A percentile compares a stretch with the other conserved stretches of the same genome.
Evolutionary conservation across 1,284 basidiomycete genomes (phyloP).

Genomic region (Phenoliferia sp.): DNA sequence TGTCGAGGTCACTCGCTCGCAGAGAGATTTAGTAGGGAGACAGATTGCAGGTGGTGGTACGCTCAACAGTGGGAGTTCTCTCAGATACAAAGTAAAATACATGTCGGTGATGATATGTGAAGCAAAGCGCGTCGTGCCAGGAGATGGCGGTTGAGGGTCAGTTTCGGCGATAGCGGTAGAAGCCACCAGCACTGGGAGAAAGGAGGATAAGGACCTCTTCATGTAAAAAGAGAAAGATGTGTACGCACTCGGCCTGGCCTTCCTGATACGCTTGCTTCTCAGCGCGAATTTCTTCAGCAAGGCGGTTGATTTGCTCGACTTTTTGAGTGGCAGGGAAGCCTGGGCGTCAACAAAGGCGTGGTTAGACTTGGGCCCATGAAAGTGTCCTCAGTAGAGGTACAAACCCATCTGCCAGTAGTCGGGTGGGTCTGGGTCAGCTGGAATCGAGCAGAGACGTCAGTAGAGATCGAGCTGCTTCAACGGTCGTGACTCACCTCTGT

Average conservation of each 20-base stretch:
- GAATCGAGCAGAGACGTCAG: conserved; percentile 54
- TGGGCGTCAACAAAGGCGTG: conserved; percentile 19
- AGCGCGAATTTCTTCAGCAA: conserved; percentile 64
- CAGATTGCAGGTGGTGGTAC: too few species aligned
- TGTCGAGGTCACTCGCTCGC: too few species aligned
- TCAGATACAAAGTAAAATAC: too few species aligned
- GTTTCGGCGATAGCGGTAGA: not conserved
- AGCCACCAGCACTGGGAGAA: not conserved
- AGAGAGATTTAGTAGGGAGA: too few species aligned
- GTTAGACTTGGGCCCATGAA: not conserved
- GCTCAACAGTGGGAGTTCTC: too few species aligned
- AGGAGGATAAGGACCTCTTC: not conserved
- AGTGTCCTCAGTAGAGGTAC: not conserved
- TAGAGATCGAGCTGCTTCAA: conserved; percentile 67
- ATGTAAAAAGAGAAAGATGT: not conserved
- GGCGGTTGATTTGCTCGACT: conserved; percentile 63
- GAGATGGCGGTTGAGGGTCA: too few species aligned
- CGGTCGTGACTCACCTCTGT: conserved; percentile 10
- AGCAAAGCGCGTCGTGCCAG: too few species aligned
- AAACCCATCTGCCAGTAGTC: conserved; percentile 59
- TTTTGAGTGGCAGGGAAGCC: conserved; percentile 80
- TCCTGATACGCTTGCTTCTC: conserved; percentile 57
- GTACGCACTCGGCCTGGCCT: conserved; percentile 52
- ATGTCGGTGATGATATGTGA: too few species aligned
- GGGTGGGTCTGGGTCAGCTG: conserved; percentile 68